Percentiles rank a stretch among this genome's conserved stretches.
phyloP scores from a whole-genome alignment of 495 filamentous ascomycete genomes.

The Lineolata rhizophorae region DNA sequence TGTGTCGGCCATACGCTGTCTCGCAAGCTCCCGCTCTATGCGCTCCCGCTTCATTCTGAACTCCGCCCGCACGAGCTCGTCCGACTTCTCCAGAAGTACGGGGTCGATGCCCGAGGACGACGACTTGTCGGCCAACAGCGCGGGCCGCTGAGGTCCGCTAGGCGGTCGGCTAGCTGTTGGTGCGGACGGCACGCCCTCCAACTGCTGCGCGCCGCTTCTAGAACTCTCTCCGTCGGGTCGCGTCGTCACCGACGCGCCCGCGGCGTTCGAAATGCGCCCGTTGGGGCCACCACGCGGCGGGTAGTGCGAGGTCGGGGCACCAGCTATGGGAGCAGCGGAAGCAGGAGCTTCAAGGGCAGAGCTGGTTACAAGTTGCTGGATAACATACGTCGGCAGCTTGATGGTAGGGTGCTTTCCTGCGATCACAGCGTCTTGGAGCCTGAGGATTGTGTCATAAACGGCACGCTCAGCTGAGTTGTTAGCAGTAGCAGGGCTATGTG shows the following conservation, averaged over 20 bases:
- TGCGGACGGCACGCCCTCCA: slow-evolving; percentile 3
- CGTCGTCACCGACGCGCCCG: slow-evolving; percentile 1
- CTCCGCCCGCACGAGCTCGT: slow-evolving; percentile 63
- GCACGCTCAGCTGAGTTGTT: no score
- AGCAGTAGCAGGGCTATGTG: no score
- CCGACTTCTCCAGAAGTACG: slow-evolving; percentile 65
- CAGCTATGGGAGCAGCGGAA: slow-evolving; percentile 4
- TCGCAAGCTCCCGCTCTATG: slow-evolving; percentile 37
- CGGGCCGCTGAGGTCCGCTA: slow-evolving; percentile 1
- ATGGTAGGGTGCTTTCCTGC: slow-evolving; percentile 53
- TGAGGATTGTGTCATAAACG: slow-evolving; percentile 52
- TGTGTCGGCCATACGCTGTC: no score
- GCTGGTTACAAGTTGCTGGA: slow-evolving; percentile 24
- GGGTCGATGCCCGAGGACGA: slow-evolving; percentile 39
- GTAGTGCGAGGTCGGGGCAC: slow-evolving; percentile 7
- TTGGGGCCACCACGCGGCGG: slow-evolving; percentile 2
- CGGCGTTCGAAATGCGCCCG: not conserved
- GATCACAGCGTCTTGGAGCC: slow-evolving; percentile 54
- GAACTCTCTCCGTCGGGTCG: no score
- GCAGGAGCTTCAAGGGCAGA: no score
- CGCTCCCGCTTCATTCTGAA: slow-evolving; percentile 57
- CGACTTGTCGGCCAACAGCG: slow-evolving; percentile 3
- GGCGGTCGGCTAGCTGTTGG: no score
- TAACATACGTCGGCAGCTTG: slow-evolving; percentile 37
- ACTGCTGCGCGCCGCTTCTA: slow-evolving; percentile 14